Percentiles rank a stretch among this genome's conserved stretches.
phyloP scores from a whole-genome alignment of 2,329 filamentous ascomycete species.

The Coniella vitis region DNA sequence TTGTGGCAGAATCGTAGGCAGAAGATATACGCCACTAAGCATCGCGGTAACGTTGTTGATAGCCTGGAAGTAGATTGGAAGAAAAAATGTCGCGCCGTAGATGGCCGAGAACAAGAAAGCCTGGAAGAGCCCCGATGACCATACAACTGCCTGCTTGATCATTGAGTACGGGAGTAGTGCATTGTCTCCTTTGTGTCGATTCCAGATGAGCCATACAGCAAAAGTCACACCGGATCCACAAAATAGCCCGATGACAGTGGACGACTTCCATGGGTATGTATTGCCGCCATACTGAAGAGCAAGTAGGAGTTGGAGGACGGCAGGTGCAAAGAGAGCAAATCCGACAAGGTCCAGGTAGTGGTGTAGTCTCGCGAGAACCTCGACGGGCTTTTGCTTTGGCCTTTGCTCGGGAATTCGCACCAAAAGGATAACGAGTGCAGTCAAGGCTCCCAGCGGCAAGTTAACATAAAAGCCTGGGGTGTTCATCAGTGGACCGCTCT shows the following conservation, averaged over 20 bases:
- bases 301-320: constrained; percentile 35
- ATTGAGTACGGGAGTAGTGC: constrained; percentile 24
- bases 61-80: constrained; percentile 34
- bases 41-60: constrained; percentile 23
- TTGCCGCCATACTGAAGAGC: constrained; percentile 38
- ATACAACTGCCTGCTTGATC: constrained; percentile 14
- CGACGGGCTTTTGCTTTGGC: background rate
- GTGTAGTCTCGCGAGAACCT: background rate
- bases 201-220: constrained; percentile 34
- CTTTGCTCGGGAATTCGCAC: constrained; percentile 29
- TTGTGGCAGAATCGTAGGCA: constrained; percentile 22
- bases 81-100: constrained; percentile 22
- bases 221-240: constrained; percentile 27
- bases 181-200: constrained; percentile 25
- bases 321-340: constrained; percentile 35
- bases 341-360: constrained; percentile 33
- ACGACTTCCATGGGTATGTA: constrained; percentile 32
- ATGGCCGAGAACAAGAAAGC: constrained; percentile 20
- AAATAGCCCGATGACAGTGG: constrained; percentile 34
- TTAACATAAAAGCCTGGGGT: constrained; percentile 39
- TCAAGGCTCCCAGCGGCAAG: constrained; percentile 34
- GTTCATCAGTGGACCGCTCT: background rate
- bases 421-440: constrained; percentile 26
- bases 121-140: constrained; percentile 18
- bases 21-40: constrained; percentile 27